Evolutionary conservation across 208 protist species (phyloP).

Genomic region (Crithidia brevicula): DNA sequence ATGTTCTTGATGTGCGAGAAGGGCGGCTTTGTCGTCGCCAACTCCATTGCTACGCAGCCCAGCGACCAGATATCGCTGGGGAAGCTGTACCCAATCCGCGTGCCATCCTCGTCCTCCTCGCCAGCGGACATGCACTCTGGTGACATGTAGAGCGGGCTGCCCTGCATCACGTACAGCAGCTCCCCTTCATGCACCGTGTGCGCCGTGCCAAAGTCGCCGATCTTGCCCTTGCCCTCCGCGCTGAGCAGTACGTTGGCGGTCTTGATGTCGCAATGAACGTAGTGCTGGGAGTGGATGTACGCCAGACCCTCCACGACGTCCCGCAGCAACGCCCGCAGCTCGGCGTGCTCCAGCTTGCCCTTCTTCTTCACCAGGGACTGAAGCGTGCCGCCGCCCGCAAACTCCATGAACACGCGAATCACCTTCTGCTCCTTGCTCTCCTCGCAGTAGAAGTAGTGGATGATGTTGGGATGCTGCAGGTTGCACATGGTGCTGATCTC

Average conservation of each 20-base stretch:
- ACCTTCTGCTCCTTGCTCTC: constrained; percentile 62
- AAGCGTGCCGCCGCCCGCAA: constrained; percentile 82
- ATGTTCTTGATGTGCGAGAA: constrained; percentile 81
- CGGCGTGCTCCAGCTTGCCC: constrained; percentile 64
- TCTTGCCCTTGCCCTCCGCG: constrained; percentile 78
- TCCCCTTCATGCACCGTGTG: constrained; percentile 60
- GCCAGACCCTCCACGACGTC: constrained; percentile 87
- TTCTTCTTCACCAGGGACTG: constrained; percentile 62
- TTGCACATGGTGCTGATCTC: constrained; percentile 92
- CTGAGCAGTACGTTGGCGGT: constrained; percentile 92
- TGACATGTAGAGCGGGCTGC: constrained; percentile 90
- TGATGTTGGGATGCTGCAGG: constrained; percentile 93
- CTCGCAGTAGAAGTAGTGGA: constrained; percentile 95
- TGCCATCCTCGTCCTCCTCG: constrained; percentile 74
- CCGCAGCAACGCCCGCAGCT: constrained; percentile 67
- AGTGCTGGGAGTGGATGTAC: constrained; percentile 92
- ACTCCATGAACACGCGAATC: constrained; percentile 93
- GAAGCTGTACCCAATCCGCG: constrained; percentile 78
- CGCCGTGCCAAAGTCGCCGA: constrained; percentile 93
- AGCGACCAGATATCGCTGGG: constrained; percentile 90
- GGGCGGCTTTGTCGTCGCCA: constrained; percentile 85
- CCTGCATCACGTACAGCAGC: constrained; percentile 85
- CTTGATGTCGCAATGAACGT: constrained; percentile 95
- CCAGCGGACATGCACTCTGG: constrained; percentile 88
- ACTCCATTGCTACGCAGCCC: constrained; percentile 87